Conservation (phyloP, 441 rosid species). For the Cnidoscolus chayamansa region DNA sequence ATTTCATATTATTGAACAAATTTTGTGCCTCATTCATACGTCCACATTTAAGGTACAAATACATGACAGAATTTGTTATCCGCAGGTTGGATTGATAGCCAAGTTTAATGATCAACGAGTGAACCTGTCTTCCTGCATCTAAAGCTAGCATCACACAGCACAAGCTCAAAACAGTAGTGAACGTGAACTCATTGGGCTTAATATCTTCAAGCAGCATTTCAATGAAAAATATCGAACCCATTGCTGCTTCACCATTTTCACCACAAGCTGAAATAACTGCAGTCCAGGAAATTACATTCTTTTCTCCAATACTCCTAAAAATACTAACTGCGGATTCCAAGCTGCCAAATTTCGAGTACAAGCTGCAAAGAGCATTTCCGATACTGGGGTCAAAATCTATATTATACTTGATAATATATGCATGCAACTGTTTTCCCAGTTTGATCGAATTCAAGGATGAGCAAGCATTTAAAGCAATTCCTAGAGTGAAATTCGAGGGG, state of each 20-base stretch:
- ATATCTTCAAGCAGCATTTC: constrained; percentile 43
- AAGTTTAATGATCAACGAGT: constrained; percentile 38
- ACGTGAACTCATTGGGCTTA: constrained; percentile 47
- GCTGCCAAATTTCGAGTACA: constrained; percentile 43
- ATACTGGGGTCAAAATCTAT: constrained; percentile 39
- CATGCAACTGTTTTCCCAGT: constrained; percentile 53
- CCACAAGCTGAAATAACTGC: constrained; percentile 44
- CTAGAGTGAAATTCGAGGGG: constrained; percentile 48
- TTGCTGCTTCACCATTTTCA: constrained; percentile 38
- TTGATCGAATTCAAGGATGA: constrained; percentile 34
- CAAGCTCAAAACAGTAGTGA: constrained; percentile 43
- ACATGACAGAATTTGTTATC: constrained; percentile 42
- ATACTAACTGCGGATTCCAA: constrained; percentile 39
- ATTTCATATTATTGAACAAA: constrained; percentile 31
- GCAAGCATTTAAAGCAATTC: constrained; percentile 46
- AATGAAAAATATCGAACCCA: constrained; percentile 40
- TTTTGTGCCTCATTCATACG: constrained; percentile 33
- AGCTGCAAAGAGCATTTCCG: constrained; percentile 57
- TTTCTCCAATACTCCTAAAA: constrained; percentile 35
- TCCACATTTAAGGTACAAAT: constrained; percentile 52
- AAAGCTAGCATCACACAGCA: constrained; percentile 36
- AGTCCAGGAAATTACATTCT: constrained; percentile 58
- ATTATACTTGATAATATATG: constrained; percentile 43
- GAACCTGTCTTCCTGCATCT: constrained; percentile 43
- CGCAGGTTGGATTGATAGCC: constrained; percentile 36